Percentiles rank a stretch among this genome's conserved stretches.
Evolutionary conservation across 2,329 filamentous ascomycete species (phyloP).

Genomic region (Penicillium polonicum): DNA sequence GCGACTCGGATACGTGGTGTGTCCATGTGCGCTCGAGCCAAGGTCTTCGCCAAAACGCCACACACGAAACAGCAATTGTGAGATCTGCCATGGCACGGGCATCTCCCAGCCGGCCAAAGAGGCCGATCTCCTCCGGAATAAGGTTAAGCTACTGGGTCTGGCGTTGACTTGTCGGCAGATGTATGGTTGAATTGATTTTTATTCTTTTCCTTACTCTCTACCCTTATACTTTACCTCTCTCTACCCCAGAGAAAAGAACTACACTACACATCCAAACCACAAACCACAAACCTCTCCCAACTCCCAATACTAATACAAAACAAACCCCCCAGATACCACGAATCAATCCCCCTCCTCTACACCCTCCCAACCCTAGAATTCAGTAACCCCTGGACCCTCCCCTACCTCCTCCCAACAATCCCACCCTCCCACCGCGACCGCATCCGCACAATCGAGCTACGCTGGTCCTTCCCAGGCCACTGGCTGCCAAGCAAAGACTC

Average conservation of each 20-base stretch:
- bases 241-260: neutral
- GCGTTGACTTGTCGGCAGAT: conserved; percentile 38
- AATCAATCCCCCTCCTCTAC: conserved; percentile 39
- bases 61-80: conserved; percentile 19
- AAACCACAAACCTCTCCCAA: neutral
- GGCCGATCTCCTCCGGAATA: conserved; percentile 6
- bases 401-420: conserved; percentile 39
- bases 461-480: conserved; percentile 43
- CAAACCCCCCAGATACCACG: conserved; percentile 34
- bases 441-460: conserved; percentile 37
- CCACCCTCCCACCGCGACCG: conserved; percentile 29
- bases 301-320: neutral
- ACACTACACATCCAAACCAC: neutral
- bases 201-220: no score
- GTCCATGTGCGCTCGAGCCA: conserved; percentile 16
- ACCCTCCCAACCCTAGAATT: conserved; percentile 39
- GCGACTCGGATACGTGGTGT: conserved; percentile 35
- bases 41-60: no score
- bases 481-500: conserved; percentile 44
- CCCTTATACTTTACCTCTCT: neutral
- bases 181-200: conserved; percentile 19
- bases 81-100: conserved; percentile 35
- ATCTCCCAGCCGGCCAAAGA: conserved; percentile 31
- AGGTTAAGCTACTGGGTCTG: conserved; percentile 28
- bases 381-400: conserved; percentile 42